Conservation (phyloP, 1,139 yeast species). For the Hyphopichia buzzinii region DNA sequence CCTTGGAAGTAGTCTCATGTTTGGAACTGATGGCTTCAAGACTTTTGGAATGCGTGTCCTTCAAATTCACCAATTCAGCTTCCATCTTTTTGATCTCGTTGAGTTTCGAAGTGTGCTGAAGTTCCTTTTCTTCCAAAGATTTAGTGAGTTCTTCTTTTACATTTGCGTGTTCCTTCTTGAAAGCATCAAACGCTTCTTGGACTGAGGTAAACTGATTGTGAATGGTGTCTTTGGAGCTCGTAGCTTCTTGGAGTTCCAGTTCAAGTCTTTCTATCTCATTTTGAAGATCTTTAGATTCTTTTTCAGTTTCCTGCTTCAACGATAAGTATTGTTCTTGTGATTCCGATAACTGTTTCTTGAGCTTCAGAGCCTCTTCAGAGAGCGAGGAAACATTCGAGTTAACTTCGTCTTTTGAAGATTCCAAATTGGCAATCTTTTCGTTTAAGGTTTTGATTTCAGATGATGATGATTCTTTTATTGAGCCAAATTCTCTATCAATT, state of each 20-base stretch:
- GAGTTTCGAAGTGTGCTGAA: background rate
- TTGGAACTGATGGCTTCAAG: background rate
- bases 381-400: background rate
- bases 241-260: background rate
- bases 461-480: conserved; percentile 8
- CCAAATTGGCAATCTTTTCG: conserved; percentile 1
- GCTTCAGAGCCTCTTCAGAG: background rate
- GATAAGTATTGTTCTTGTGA: background rate
- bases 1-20: background rate
- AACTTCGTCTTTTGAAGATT: background rate
- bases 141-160: background rate
- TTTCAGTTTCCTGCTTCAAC: background rate
- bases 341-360: background rate
- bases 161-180: background rate
- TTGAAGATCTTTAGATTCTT: background rate
- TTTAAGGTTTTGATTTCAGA: background rate
- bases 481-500: conserved; percentile 6
- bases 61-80: background rate
- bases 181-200: background rate
- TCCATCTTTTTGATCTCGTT: background rate
- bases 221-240: background rate
- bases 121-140: conserved; percentile 1
- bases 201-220: background rate
- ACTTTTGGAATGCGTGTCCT: conserved; percentile 1
- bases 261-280: background rate